Percentiles rank a stretch among this genome's conserved stretches.
phyloP scores from a whole-genome alignment of 2,329 filamentous ascomycete genomes.

The Fusarium newnesense region DNA sequence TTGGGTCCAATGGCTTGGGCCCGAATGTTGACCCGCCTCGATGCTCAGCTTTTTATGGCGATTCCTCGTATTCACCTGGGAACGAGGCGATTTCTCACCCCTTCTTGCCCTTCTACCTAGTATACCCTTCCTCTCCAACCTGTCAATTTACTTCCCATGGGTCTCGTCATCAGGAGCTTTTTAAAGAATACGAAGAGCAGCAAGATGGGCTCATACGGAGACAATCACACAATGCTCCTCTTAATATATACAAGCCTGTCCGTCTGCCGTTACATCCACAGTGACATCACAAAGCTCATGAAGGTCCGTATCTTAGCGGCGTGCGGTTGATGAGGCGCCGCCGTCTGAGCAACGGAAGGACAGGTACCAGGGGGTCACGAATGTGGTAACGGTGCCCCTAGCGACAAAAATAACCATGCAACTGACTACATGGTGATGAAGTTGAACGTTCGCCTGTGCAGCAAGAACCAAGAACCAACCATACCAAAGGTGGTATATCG shows the following conservation, averaged over 20 bases:
- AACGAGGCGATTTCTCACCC: conserved; percentile 8
- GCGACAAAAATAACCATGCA: conserved; percentile 32
- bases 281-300: conserved; percentile 36
- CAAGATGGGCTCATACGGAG: neutral
- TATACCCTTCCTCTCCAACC: neutral
- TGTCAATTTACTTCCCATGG: conserved; percentile 2
- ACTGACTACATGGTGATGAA: neutral
- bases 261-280: conserved; percentile 30
- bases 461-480: neutral
- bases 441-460: neutral
- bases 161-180: neutral
- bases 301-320: conserved; percentile 13
- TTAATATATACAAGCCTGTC: neutral
- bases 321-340: conserved; percentile 19
- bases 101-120: neutral
- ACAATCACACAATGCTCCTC: neutral
- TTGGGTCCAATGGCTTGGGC: conserved; percentile 35
- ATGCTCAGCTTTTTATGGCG: conserved; percentile 36
- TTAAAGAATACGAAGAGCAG: conserved; percentile 34
- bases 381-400: neutral
- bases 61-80: conserved; percentile 39
- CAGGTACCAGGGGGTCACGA: conserved; percentile 24
- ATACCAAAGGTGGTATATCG: conserved; percentile 4
- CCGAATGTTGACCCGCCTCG: conserved; percentile 34
- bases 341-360: conserved; percentile 20